These are phyloP conservation scores for Usnea hakonensis DNA, from an alignment of 495 filamentous ascomycete species.

Conservation along the genomic window DNA sequence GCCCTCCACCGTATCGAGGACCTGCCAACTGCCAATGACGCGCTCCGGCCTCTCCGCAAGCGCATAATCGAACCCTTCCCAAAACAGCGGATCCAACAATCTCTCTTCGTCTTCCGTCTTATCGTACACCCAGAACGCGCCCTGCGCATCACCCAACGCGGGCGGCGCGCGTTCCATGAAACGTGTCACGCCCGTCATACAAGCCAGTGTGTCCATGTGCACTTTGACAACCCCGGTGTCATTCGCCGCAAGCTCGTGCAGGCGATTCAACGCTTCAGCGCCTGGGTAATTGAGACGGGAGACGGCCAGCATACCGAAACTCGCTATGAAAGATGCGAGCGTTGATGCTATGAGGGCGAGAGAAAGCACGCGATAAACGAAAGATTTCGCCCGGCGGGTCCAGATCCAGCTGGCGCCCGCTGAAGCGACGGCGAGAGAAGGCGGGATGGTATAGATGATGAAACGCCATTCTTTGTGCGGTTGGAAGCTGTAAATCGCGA, in stretches of 20 bases:
- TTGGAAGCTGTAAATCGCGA: slow-evolving; percentile 70
- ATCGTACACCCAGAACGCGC: slow-evolving; percentile 44
- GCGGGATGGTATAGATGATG: slow-evolving; percentile 79
- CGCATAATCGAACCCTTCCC: slow-evolving; percentile 74
- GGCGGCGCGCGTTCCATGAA: slow-evolving; percentile 52
- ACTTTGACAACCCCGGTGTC: slow-evolving; percentile 32
- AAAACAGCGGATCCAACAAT: slow-evolving; percentile 60
- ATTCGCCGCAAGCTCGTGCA: slow-evolving; percentile 39
- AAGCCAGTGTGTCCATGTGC: slow-evolving; percentile 79
- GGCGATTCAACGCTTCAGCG: slow-evolving; percentile 54
- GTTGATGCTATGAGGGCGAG: slow-evolving; percentile 50
- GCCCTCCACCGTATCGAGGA: slow-evolving; percentile 57
- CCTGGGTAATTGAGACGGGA: slow-evolving; percentile 86
- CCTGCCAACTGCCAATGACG: slow-evolving; percentile 62
- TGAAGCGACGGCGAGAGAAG: slow-evolving; percentile 69
- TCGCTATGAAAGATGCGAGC: slow-evolving; percentile 48
- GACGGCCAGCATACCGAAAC: slow-evolving; percentile 57
- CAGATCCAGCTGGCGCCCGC: slow-evolving; percentile 68
- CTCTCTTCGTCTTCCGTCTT: slow-evolving; percentile 43
- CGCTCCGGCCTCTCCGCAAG: slow-evolving; percentile 58
- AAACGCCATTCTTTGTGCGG: slow-evolving; percentile 98
- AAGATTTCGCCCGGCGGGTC: slow-evolving; percentile 53
- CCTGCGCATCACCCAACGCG: slow-evolving; percentile 3
- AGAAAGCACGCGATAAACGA: slow-evolving; percentile 49
- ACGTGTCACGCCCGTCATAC: slow-evolving; percentile 89